Conservation (phyloP, 1,139 yeast species). For the Debaryomyces nepalensis region DNA sequence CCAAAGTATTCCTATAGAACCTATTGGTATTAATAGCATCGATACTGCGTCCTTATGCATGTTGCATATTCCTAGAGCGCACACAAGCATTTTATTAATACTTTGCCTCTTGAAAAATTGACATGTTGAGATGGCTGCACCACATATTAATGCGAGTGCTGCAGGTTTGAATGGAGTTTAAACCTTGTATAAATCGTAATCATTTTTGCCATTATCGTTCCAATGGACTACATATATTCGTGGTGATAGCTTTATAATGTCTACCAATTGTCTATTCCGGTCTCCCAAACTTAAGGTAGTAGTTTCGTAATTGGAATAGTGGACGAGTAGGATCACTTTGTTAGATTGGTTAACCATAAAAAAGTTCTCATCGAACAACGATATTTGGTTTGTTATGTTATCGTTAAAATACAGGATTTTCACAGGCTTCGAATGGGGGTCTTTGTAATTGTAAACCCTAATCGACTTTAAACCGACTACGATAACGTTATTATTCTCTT, state of each 20-base stretch:
- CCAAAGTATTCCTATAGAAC: too few species aligned
- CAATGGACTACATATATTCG: conserved; percentile 3
- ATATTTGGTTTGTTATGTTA: conserved; percentile 15
- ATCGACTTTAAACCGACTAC: conserved; percentile 14
- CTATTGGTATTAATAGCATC: too few species aligned
- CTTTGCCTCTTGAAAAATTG: too few species aligned
- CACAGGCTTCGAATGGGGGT: not conserved
- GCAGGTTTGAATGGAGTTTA: not conserved
- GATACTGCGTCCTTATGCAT: too few species aligned
- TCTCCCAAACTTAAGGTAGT: not conserved
- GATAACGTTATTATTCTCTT: conserved; percentile 3
- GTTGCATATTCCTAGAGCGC: too few species aligned
- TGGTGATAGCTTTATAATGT: not conserved
- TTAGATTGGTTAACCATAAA: conserved; percentile 17
- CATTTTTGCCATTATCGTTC: not conserved
- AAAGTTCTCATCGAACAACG: conserved; percentile 7
- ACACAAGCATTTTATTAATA: too few species aligned
- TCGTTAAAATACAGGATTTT: conserved; percentile 13
- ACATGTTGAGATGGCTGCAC: not conserved
- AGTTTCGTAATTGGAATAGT: conserved; percentile 1
- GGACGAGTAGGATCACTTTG: conserved; percentile 5
- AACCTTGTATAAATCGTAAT: conserved; percentile 4
- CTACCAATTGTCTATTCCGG: not conserved
- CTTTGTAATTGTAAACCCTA: conserved; percentile 2
- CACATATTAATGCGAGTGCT: not conserved